Evolutionary conservation across 2,329 filamentous ascomycete species (phyloP).

Genomic region (Aspergillus fischeri): DNA sequence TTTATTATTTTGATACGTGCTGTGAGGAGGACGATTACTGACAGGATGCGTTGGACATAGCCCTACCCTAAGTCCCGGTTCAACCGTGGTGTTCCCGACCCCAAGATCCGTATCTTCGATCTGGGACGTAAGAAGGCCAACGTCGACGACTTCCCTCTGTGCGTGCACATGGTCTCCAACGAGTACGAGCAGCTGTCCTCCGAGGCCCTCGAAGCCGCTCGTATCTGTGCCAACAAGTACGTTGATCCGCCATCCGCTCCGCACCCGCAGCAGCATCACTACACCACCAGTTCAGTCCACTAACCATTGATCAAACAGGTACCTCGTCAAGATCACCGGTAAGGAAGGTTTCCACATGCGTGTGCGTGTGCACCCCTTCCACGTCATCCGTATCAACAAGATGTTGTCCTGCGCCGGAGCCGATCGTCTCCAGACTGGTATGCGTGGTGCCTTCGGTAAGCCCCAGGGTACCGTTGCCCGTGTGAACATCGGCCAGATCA

Average conservation of each 20-base stretch:
- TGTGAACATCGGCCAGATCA: constrained; percentile 99
- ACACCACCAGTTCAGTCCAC: neutral
- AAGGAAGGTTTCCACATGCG: constrained; percentile 70
- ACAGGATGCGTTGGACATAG: constrained; percentile 42
- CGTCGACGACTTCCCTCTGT: constrained; percentile 99
- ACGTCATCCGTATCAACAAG: constrained; percentile 99
- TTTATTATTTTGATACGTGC: constrained; percentile 6
- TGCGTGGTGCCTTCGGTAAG: constrained; percentile 99
- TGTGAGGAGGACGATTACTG: constrained; percentile 13
- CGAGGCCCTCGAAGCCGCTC: constrained; percentile 98
- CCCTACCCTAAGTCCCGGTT: constrained; percentile 99
- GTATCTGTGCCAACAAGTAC: constrained; percentile 99
- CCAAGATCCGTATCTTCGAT: constrained; percentile 94
- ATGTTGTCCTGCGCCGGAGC: constrained; percentile 99
- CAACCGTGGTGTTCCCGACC: constrained; percentile 94
- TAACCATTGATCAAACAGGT: constrained; percentile 37
- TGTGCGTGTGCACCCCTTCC: constrained; percentile 92
- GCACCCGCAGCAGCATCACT: constrained; percentile 19
- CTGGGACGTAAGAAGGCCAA: constrained; percentile 96
- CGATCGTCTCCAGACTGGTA: constrained; percentile 99
- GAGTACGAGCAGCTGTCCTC: constrained; percentile 99
- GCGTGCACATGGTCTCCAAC: constrained; percentile 99
- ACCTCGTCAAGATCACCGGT: constrained; percentile 65
- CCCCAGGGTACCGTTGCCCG: constrained; percentile 97
- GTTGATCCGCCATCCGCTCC: constrained; percentile 14